Evolutionary conservation across 2,329 filamentous ascomycete species (phyloP), one percentile per base, ranked within the genome.

Genomic region (Aspergillus sojae): DNA sequence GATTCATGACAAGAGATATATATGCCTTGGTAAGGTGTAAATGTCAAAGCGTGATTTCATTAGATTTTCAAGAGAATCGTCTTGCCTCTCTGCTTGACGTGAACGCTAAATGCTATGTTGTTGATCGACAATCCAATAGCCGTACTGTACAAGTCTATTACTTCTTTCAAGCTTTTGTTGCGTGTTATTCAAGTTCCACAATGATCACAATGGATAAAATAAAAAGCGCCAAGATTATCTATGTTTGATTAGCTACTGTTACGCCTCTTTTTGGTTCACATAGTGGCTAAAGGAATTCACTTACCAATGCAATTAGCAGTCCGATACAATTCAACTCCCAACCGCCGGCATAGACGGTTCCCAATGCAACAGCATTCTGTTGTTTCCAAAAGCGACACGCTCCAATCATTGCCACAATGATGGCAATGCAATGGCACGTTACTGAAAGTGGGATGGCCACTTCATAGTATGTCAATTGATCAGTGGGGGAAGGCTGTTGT

Each of bases 361-460:
- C 88, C 62, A 82, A 73, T 4, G 85, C 76, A 64, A 90, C 83
- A 0, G 85, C 85, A 71, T 80, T 80, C 73, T 90, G 88, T 67
- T 88, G 83, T 62, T 83, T 82, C 83, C 84, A 90, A 68, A 87
- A 89, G 30, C 88, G 81, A 65, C 82, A 80, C 1, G 83, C 81
- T 1, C 88, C 88, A n/a, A 89, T 68, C 0, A 84, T 34, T 0
- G 84, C 74, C 9, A 85, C 79, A 1, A 83, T 48, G 26, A 87
- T 79, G 0, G 85, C 85, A 45, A 86, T 83, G 58, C 84, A 82
- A 6, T 82, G 74, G 12, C 77, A 81, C 4, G 82, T 76, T 1
- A 76, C 61, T 0, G 74, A 71, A n/a, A 93, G 75, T 0, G 90
- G 88, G 61, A 85, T 84, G 3, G 88, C 89, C 3, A 91, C 78